phyloP scores from a whole-genome alignment of 23 red algal species.

The Gracilariopsis chorda region DNA sequence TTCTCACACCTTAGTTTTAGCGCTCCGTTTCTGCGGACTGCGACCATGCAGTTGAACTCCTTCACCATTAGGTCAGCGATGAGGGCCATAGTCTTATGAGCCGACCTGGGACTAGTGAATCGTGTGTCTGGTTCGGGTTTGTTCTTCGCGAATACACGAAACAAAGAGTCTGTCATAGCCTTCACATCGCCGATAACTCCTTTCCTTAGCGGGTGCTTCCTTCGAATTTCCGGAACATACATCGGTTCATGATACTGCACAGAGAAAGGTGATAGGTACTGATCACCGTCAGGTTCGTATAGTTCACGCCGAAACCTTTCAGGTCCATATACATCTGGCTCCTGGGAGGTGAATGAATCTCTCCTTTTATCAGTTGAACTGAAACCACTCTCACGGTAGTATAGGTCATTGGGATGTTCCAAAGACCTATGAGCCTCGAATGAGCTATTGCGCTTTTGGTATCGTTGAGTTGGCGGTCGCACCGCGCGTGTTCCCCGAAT shows the following conservation, averaged over 20 bases:
- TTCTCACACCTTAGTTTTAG: slow-evolving; percentile 5
- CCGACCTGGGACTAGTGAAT: slow-evolving; percentile 14
- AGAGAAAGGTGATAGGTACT: not conserved
- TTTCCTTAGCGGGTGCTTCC: not conserved
- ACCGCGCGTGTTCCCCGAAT: not conserved
- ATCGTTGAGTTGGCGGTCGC: too few relatives aligned
- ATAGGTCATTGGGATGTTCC: not conserved
- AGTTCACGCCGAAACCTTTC: too few relatives aligned
- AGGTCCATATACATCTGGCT: too few relatives aligned
- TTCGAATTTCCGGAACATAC: not conserved
- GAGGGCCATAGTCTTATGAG: not conserved
- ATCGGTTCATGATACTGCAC: not conserved
- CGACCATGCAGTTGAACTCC: not conserved
- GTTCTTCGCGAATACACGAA: not conserved
- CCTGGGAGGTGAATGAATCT: not conserved
- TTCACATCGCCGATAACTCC: not conserved
- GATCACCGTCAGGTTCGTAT: not conserved
- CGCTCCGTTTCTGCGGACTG: not conserved
- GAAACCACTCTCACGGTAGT: not conserved
- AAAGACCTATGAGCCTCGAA: too few relatives aligned
- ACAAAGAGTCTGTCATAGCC: not conserved
- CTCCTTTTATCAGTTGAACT: not conserved
- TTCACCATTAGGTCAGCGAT: slow-evolving; percentile 3
- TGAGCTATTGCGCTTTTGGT: too few relatives aligned
- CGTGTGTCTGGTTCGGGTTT: slow-evolving; percentile 1